Conservation (phyloP, 2,329 filamentous ascomycete species). For the Nemania bipapillata region DNA sequence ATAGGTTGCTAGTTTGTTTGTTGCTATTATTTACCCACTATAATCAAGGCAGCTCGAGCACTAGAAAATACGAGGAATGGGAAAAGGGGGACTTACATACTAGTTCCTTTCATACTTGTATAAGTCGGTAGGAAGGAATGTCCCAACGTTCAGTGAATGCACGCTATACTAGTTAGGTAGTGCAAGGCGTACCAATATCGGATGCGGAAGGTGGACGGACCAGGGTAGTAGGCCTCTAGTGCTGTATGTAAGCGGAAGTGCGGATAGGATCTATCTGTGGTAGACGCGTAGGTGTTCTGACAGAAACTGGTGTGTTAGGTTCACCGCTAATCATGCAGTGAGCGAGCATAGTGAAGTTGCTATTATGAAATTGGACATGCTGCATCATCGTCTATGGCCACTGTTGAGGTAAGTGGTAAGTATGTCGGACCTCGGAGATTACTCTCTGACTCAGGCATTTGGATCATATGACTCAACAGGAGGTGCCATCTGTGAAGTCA, state of each 20-base stretch:
- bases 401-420: not conserved
- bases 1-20: not conserved
- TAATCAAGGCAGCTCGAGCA: not conserved
- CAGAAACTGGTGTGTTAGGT: constrained; percentile 4
- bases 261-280: constrained; percentile 6
- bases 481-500: not conserved
- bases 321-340: constrained; percentile 31
- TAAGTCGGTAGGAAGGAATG: not conserved
- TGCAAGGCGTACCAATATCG: not conserved
- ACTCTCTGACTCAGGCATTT: constrained; percentile 18
- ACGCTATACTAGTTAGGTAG: not conserved
- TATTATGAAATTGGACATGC: not conserved
- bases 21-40: not conserved
- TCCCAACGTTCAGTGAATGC: not conserved
- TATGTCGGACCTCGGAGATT: not conserved
- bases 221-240: constrained; percentile 8
- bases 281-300: constrained; percentile 12
- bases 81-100: constrained; percentile 6
- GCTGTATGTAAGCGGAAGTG: constrained; percentile 18
- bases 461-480: constrained; percentile 17
- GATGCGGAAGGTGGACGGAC: constrained; percentile 28
- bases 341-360: not conserved
- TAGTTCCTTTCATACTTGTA: not conserved
- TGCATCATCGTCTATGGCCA: not conserved
- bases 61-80: constrained; percentile 6